Base-by-base conservation (phyloP, 140 eudicot species). In the Flaveria floridana region DNA sequence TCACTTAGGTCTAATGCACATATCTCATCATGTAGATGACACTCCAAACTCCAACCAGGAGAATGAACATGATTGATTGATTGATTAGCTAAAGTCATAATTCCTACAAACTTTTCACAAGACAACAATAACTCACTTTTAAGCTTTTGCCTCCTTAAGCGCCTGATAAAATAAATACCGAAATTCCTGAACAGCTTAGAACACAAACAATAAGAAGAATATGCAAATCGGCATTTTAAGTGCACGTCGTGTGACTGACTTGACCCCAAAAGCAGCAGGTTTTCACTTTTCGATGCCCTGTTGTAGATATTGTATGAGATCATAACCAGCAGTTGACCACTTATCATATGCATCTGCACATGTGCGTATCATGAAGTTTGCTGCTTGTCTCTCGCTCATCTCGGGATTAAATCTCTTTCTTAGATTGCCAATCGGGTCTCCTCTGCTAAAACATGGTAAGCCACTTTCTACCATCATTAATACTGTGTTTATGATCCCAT, bases 271-370 rank as follows among this genome's bases (percentile, higher is more conserved):
- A 63, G 50, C 18, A 46, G 47, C 61, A 30, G 44, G 21, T 15
- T 50, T 75, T 84, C 79, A 94, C 85, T 94, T 94, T 72, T 94
- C 99, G 20, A 94, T 91, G 58, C 99, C 99, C 72, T 95, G 99
- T 76, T 95, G 99, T 67, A 95, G 73, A 83, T 95, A 95, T 73
- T 95, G 99, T 59, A 95, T 95, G 51, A 95, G 80, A 88, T 95
- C 99, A 76, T 95, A 95, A 46, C 99, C 99, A 25, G 99, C 99
- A 62, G 99, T 95, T 2, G 95, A 85, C 99, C 99, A 95, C 73
- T 95, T 95, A 69, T 95, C 95, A 73, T 95, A 95, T 23, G 99
- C 97, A 79, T 95, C 99, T 3, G 89, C 86, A 78, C 99, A 95
- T 18, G 77, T 85, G 3, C 86, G 90, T 55, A 91, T 95, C 99